phyloP scores from a whole-genome alignment of 495 filamentous ascomycete genomes.

The Trypethelium eluteriae region DNA sequence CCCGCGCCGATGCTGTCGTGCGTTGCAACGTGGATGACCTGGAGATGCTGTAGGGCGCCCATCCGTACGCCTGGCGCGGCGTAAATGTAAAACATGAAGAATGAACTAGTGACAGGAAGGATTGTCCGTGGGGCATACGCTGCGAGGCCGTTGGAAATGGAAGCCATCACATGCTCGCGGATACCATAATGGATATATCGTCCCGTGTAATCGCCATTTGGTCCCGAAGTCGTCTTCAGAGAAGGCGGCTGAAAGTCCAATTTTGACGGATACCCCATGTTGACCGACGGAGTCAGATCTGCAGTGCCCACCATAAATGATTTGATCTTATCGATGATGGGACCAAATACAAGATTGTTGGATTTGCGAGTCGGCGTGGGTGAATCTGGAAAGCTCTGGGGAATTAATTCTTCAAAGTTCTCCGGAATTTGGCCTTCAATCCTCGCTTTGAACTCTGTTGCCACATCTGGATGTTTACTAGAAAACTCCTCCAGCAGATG shows the following conservation, averaged over 20 bases:
- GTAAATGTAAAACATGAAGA: constrained; percentile 51
- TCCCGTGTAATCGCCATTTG: constrained; percentile 66
- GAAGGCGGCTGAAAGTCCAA: constrained; percentile 45
- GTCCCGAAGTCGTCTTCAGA: constrained; percentile 17
- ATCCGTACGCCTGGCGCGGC: constrained; percentile 54
- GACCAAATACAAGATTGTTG: constrained; percentile 45
- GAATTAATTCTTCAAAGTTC: constrained; percentile 42
- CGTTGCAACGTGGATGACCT: constrained; percentile 52
- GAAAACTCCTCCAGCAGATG: constrained; percentile 40
- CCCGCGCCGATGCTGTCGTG: constrained; percentile 55
- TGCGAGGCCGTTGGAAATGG: constrained; percentile 92
- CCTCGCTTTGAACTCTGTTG: constrained; percentile 41
- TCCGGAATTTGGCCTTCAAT: constrained; percentile 41
- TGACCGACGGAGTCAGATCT: constrained; percentile 51
- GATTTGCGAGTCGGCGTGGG: constrained; percentile 46
- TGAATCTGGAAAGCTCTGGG: constrained; percentile 40
- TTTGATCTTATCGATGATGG: constrained; percentile 40
- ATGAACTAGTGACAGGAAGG: constrained; percentile 50
- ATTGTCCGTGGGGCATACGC: constrained; percentile 75
- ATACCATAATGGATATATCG: constrained; percentile 63
- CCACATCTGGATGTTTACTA: constrained; percentile 41
- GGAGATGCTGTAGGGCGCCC: constrained; percentile 50
- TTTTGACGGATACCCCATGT: constrained; percentile 50
- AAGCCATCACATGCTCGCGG: constrained; percentile 58
- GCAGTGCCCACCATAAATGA: constrained; percentile 54